Base-by-base conservation (phyloP, 345 rosid species). In the Hibiscus tridactylites region DNA sequence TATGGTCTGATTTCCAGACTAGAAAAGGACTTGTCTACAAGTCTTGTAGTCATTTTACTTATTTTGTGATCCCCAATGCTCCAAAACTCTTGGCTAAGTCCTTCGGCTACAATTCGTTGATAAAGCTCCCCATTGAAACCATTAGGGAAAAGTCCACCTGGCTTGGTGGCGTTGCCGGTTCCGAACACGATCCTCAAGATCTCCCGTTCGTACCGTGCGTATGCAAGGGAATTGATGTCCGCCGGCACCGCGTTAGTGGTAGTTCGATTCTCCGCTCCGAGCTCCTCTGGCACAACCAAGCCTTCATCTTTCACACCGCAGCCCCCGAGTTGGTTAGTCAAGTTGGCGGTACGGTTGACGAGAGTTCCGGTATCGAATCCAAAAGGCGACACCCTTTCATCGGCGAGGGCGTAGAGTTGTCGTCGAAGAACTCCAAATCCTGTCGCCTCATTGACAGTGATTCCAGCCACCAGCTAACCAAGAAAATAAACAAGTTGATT, bases 301-400 rank as follows among this genome's bases (percentile, higher is more conserved):
- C 87, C 91, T 79, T 87, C 87, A 21, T 87, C 87, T 71, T 85
- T 87, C 53, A 75, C 61, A 9, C 88, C 88, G n/a, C 84, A 74
- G 70, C n/a, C 74, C 3, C 50, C 91, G 0, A 87, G 83, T 17
- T 33, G 3, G 62, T 85, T 85, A 64, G 83, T 59, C 0, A 83
- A 72, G 19, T 42, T 2, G 9, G 91, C 82, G 3, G 83, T 56
- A 6, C 3, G 17, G 28, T 5, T 0, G 0, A 82, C 82, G 73
- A 83, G 76, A 15, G 83, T 77, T 0, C 83, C 84, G 49, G 83
- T 85, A 0, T 82, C 83, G 4, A 75, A 5, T 39, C 49, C 2
- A 60, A 85, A 81, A 0, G 88, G 91, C 3, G 1, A 1, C 65
- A 85, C 88, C 31, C 31, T 28, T 21, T 21, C 24, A 21, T 21